These are phyloP conservation scores for Clathrospora elynae DNA, from an alignment of 2,329 filamentous ascomycete genomes.

Conservation along the genomic window DNA sequence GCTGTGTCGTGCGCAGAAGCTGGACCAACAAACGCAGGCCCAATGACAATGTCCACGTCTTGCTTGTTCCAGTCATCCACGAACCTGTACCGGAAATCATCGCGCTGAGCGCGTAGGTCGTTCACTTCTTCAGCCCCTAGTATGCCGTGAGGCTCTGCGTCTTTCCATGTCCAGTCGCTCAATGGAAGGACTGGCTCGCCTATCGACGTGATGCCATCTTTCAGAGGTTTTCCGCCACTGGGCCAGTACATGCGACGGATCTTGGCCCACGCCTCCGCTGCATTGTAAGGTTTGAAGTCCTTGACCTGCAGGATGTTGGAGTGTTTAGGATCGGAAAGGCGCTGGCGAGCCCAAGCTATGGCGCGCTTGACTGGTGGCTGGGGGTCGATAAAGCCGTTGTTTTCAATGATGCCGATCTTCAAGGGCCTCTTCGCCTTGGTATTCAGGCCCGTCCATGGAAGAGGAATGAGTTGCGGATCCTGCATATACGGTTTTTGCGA, in stretches of 20 bases:
- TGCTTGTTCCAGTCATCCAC: conserved; percentile 24
- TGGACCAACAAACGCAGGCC: conserved; percentile 27
- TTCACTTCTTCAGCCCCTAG: conserved; percentile 18
- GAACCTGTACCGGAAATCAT: conserved; percentile 22
- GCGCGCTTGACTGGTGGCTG: conserved; percentile 49
- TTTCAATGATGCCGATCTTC: conserved; percentile 53
- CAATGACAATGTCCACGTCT: conserved; percentile 28
- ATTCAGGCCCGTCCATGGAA: conserved; percentile 26
- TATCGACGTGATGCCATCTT: conserved; percentile 41
- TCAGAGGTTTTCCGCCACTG: conserved; percentile 47
- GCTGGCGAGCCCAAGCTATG: conserved; percentile 43
- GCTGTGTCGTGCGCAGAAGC: conserved; percentile 27
- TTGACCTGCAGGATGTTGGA: conserved; percentile 40
- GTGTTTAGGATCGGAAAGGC: conserved; percentile 12
- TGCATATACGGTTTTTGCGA: conserved; percentile 19
- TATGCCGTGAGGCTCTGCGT: conserved; percentile 13
- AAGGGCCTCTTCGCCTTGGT: conserved; percentile 27
- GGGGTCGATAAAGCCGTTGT: conserved; percentile 48
- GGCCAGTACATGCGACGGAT: conserved; percentile 56
- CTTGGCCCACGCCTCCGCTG: conserved; percentile 35
- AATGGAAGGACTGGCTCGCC: conserved; percentile 55
- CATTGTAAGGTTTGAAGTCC: conserved; percentile 42
- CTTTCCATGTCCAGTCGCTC: conserved; percentile 38
- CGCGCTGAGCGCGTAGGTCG: conserved; percentile 13
- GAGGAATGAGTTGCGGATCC: conserved; percentile 24